phyloP scores from a whole-genome alignment of 345 rosid genomes.

The Nephelium lappaceum region DNA sequence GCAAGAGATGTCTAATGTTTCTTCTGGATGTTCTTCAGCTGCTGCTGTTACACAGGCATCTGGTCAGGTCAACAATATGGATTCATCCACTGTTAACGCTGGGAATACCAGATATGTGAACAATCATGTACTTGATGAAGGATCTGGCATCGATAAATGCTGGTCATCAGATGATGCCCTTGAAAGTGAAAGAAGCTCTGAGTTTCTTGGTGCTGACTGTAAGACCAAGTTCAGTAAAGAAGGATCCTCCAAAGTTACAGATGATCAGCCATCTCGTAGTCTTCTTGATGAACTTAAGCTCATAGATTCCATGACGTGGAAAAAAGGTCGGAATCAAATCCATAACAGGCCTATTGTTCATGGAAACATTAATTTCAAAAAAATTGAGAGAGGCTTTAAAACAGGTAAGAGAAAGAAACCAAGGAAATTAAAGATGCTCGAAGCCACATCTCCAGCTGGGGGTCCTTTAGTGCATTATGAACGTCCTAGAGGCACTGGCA shows the following conservation, averaged over 20 bases:
- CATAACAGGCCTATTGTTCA: constrained; percentile 21
- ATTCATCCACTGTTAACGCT: constrained; percentile 33
- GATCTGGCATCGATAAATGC: constrained; percentile 50
- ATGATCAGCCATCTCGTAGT: constrained; percentile 34
- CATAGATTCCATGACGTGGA: constrained; percentile 47
- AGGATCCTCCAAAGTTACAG: constrained; percentile 18
- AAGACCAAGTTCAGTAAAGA: constrained; percentile 24
- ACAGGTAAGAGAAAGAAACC: constrained; percentile 40
- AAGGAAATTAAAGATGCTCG: constrained; percentile 27
- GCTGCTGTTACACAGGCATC: constrained; percentile 48
- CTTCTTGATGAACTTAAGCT: constrained; percentile 64
- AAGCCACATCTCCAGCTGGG: constrained; percentile 15
- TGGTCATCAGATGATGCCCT: constrained; percentile 51
- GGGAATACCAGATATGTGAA: constrained; percentile 28
- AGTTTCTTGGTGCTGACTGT: constrained; percentile 27
- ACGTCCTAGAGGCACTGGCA: constrained; percentile 1
- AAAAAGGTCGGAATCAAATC: constrained; percentile 33
- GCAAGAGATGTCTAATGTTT: constrained; percentile 45
- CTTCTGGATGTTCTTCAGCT: constrained; percentile 50
- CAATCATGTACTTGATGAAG: constrained; percentile 47
- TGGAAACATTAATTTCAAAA: constrained; percentile 29
- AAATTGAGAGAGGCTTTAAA: constrained; percentile 24
- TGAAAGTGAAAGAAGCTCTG: constrained; percentile 51
- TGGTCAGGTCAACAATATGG: constrained; percentile 32
- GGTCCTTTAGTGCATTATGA: constrained; percentile 15